Evolutionary conservation across 2,329 filamentous ascomycete species (phyloP), one percentile per base, ranked within the genome.

Genomic region (Ceratocystis cubensis): DNA sequence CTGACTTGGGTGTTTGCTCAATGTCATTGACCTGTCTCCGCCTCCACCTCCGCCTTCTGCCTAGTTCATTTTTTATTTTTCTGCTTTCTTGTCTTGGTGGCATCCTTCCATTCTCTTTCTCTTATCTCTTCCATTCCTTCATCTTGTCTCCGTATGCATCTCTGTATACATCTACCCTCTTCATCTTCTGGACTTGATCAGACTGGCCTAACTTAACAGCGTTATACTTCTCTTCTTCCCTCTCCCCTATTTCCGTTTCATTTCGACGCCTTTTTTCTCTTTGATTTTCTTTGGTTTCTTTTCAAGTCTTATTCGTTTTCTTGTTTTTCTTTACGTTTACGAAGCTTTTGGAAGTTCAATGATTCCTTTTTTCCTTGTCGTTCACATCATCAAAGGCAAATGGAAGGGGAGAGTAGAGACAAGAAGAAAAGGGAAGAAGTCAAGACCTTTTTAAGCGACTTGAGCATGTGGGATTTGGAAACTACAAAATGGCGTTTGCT

Each of bases 341-440:
- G 64, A 57, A 56, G 46, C 50, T 41, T 65, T 65, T n/a, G 41
- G 63, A 25, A 56, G 46, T 56, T 25, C 28, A 28, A 48, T 46
- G n/a, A 59, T 61, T 22, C 15, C 15, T 30, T 44, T 41, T 41
- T 15, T 56, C 28, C n/a, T 65, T 25, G 22, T 17, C 30, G 13
- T 50, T 64, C 15, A 22, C 22, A 28, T 56, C 20, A 41, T 53
- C 30, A 15, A 15, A 15, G 22, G 22, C 53, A 57, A n/a, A 57
- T 57, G 3, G n/a, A 57, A 30, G 5, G 17, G 17, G 17, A 30
- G 25, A 57, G 5, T 6, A 30, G 28, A 33, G 8, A 33, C 13
- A 30, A 13, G 8, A 30, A 30, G 15, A 30, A 33, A 4, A 33
- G 28, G 30, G 17, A n/a, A 33, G 7, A 56, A 25, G 25, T 25